These are phyloP conservation scores for Xylariaceae sp. DNA, from an alignment of 2,329 filamentous ascomycete genomes.

Conservation along the genomic window DNA sequence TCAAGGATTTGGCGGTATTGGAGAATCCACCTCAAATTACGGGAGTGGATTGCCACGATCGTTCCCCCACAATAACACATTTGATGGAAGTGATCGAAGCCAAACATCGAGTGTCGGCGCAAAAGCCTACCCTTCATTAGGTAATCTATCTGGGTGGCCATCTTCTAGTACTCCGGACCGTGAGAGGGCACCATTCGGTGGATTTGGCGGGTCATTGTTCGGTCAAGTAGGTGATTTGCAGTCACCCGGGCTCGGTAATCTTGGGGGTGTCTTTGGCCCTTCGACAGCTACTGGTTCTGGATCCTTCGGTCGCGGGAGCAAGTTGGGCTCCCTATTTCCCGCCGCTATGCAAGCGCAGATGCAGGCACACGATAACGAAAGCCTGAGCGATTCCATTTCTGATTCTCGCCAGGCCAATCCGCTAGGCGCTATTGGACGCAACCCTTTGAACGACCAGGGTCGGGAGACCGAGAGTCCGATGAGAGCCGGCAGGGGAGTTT, in stretches of 20 bases:
- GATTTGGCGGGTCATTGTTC: conserved; percentile 77
- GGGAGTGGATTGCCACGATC: conserved; percentile 41
- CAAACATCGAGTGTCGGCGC: conserved; percentile 86
- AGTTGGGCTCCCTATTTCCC: conserved; percentile 83
- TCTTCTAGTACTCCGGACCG: conserved; percentile 66
- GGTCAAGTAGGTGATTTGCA: conserved; percentile 73
- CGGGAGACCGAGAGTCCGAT: conserved; percentile 59
- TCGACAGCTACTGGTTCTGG: conserved; percentile 54
- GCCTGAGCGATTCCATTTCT: conserved; percentile 51
- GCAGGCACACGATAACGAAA: conserved; percentile 66
- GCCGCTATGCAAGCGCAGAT: conserved; percentile 87
- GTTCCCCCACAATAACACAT: conserved; percentile 48
- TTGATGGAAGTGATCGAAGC: conserved; percentile 79
- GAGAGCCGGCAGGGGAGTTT: conserved; percentile 49
- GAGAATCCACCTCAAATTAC: conserved; percentile 45
- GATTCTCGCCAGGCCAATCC: conserved; percentile 59
- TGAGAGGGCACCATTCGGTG: conserved; percentile 52
- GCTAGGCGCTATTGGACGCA: conserved; percentile 64
- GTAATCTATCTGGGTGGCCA: conserved; percentile 60
- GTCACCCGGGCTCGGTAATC: conserved; percentile 64
- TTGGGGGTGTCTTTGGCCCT: conserved; percentile 68
- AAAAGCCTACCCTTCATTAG: conserved; percentile 64
- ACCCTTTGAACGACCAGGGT: conserved; percentile 49
- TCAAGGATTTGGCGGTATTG: conserved; percentile 51
- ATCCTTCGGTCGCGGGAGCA: conserved; percentile 71